Conservation (phyloP, 768 basidiomycete genomes). For the Naganishia randhawae region DNA sequence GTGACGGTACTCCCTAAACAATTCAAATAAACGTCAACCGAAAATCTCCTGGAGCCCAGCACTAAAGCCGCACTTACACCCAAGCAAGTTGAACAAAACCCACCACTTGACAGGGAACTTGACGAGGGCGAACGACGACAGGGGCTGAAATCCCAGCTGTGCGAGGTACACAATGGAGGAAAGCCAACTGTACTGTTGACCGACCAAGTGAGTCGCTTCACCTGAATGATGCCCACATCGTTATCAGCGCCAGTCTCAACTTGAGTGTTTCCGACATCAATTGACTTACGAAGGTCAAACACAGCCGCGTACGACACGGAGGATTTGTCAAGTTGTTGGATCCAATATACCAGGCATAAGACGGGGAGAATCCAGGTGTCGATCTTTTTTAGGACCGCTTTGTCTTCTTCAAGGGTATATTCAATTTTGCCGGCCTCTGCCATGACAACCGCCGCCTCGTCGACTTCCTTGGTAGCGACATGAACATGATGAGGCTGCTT, state of each 20-base stretch:
- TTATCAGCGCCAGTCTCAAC: background rate
- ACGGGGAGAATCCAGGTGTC: conserved; percentile 26
- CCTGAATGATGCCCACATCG: too few species aligned
- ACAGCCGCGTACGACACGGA: conserved; percentile 57
- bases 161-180: conserved; percentile 56
- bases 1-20: conserved; percentile 30
- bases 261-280: background rate
- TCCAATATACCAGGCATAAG: background rate
- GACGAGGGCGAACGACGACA: conserved; percentile 54
- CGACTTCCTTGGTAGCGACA: background rate
- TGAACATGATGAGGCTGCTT: conserved; percentile 1
- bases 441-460: conserved; percentile 6
- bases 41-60: background rate
- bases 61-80: background rate
- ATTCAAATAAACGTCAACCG: background rate
- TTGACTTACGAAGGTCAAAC: conserved; percentile 33
- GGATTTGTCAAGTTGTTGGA: conserved; percentile 47
- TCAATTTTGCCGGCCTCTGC: conserved; percentile 22
- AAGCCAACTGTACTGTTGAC: conserved; percentile 55
- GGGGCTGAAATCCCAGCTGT: conserved; percentile 55
- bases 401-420: conserved; percentile 35
- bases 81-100: conserved; percentile 14
- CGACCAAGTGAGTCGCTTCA: conserved; percentile 47
- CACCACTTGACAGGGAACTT: conserved; percentile 52
- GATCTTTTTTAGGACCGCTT: conserved; percentile 37